Evolutionary conservation across 1,139 yeast genomes (phyloP).

Genomic region (Scheffersomyces insectosa): DNA sequence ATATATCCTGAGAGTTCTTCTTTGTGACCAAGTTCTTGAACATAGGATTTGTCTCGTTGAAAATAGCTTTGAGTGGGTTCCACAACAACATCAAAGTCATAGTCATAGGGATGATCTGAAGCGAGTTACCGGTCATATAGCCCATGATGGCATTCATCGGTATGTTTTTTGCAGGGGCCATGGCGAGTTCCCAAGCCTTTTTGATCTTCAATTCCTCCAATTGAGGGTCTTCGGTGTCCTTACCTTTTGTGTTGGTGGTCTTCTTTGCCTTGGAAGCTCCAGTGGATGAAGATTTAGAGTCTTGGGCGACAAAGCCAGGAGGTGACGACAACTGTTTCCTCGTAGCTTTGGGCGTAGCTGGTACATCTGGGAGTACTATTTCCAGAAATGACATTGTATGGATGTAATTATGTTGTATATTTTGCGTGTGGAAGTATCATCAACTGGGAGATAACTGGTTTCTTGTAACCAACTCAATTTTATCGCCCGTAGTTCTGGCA

Average conservation of each 20-base stretch:
- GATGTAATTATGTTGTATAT: too few relatives aligned
- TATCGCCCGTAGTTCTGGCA: too few relatives aligned
- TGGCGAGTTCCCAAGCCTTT: conserved; percentile 87
- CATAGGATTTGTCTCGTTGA: conserved; percentile 49
- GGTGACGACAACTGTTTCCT: conserved; percentile 9
- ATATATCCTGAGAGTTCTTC: conserved; percentile 42
- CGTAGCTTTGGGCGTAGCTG: conserved; percentile 7
- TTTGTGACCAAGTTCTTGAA: conserved; percentile 41
- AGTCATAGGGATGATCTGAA: conserved; percentile 88
- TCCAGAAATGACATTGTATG: conserved; percentile 1
- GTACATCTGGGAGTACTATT: conserved; percentile 7
- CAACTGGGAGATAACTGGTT: too few relatives aligned
- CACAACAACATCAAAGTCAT: conserved; percentile 85
- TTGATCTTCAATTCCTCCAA: conserved; percentile 48
- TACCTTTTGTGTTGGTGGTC: conserved; percentile 6
- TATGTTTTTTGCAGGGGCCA: conserved; percentile 78
- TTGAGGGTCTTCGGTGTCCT: conserved; percentile 7
- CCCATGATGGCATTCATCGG: conserved; percentile 92
- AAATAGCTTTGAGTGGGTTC: conserved; percentile 74
- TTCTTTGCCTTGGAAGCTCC: conserved; percentile 5
- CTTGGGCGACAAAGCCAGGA: conserved; percentile 10
- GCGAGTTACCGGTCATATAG: conserved; percentile 89
- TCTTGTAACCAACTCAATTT: too few relatives aligned
- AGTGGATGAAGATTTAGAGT: background rate
- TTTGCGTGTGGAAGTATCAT: too few relatives aligned